These are phyloP conservation scores for Calonectria hongkongensis DNA, from an alignment of 2,329 filamentous ascomycete genomes.

Conservation along the genomic window DNA sequence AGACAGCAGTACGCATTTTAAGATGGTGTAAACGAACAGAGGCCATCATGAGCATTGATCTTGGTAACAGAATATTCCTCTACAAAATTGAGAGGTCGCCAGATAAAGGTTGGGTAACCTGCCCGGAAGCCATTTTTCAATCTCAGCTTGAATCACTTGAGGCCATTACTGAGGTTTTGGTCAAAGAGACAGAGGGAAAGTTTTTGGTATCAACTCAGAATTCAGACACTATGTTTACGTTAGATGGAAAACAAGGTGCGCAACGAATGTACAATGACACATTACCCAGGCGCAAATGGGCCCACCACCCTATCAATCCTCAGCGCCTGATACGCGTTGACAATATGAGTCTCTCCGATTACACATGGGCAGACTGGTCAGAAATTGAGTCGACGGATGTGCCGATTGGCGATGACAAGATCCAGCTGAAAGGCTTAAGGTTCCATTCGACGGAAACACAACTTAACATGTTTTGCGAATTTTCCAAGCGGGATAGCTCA, in stretches of 20 bases:
- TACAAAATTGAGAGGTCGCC: slow-evolving; percentile 41
- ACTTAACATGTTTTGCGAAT: slow-evolving; percentile 37
- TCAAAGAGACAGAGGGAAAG: slow-evolving; percentile 50
- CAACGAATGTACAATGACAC: slow-evolving; percentile 18
- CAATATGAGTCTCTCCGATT: slow-evolving; percentile 45
- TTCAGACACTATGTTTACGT: slow-evolving; percentile 56
- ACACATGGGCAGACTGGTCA: slow-evolving; percentile 56
- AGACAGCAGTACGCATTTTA: slow-evolving; percentile 54
- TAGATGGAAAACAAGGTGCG: slow-evolving; percentile 49
- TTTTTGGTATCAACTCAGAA: slow-evolving; percentile 58
- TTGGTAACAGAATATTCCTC: slow-evolving; percentile 51
- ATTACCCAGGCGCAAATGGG: slow-evolving; percentile 44
- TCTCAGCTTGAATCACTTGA: slow-evolving; percentile 49
- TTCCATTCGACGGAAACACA: slow-evolving; percentile 38
- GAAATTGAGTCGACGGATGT: slow-evolving; percentile 43
- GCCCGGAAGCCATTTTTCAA: slow-evolving; percentile 43
- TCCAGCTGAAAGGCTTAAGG: slow-evolving; percentile 51
- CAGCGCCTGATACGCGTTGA: slow-evolving; percentile 56
- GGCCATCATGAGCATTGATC: slow-evolving; percentile 55
- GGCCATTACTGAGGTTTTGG: slow-evolving; percentile 53
- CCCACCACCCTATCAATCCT: slow-evolving; percentile 45
- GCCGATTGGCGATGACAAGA: slow-evolving; percentile 22
- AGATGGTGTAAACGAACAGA: slow-evolving; percentile 50
- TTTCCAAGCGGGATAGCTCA: slow-evolving; percentile 27
- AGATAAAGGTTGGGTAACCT: slow-evolving; percentile 34